phyloP scores from a whole-genome alignment of 78 protist species.

The Emiliania huxleyi region DNA sequence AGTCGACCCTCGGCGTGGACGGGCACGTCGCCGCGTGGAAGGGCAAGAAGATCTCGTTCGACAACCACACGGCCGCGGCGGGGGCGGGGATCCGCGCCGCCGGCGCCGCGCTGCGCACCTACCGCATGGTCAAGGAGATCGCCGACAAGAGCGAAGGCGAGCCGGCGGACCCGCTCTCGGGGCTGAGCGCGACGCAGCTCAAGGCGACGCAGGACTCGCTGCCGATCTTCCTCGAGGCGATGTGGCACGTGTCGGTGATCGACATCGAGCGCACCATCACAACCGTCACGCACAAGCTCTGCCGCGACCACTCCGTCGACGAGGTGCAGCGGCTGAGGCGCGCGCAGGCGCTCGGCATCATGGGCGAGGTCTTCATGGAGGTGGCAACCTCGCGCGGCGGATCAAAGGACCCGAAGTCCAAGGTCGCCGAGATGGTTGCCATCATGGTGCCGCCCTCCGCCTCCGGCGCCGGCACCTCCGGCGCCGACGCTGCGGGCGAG shows the following conservation, averaged over 20 bases:
- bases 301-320: not conserved
- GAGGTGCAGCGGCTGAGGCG: not conserved
- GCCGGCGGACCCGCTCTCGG: not conserved
- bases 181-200: not conserved
- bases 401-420: not conserved
- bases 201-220: not conserved
- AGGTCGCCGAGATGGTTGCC: not conserved
- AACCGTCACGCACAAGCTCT: not conserved
- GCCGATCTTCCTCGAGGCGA: not conserved
- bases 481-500: not conserved
- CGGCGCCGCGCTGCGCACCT: slow-evolving; percentile 22
- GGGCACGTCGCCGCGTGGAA: not conserved
- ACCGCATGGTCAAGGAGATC: not conserved
- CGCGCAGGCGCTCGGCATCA: not conserved
- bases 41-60: not conserved
- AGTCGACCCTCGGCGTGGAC: not conserved
- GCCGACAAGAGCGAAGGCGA: not conserved
- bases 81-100: slow-evolving; percentile 9
- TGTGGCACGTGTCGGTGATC: slow-evolving; percentile 14
- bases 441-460: not conserved
- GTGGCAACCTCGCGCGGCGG: not conserved
- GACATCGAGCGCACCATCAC: slow-evolving; percentile 10
- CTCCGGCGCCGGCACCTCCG: not conserved
- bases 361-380: slow-evolving; percentile 4
- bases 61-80: slow-evolving; percentile 1